Evolutionary conservation across 441 rosid species (phyloP).

Genomic region (Arabidopsis hybrid): DNA sequence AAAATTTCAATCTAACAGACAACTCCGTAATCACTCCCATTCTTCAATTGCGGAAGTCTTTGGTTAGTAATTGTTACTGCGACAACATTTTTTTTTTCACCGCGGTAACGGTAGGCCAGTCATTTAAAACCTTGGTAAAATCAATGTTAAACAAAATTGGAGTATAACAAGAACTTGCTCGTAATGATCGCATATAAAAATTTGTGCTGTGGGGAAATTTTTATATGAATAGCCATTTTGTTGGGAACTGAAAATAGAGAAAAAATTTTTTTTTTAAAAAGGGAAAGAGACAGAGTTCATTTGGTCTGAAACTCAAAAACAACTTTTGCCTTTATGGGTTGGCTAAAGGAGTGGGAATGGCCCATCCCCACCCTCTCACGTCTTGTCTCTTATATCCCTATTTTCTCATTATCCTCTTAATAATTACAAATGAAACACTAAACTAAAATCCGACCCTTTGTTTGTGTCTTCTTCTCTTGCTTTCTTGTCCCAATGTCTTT

Average conservation of each 20-base stretch:
- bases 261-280: slow-evolving; percentile 7
- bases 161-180: not conserved
- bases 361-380: slow-evolving; percentile 52
- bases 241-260: slow-evolving; percentile 32
- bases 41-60: slow-evolving; percentile 1
- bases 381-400: slow-evolving; percentile 43
- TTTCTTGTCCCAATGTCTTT: slow-evolving; percentile 14
- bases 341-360: slow-evolving; percentile 51
- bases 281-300: slow-evolving; percentile 39
- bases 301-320: slow-evolving; percentile 50
- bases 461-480: slow-evolving; percentile 24
- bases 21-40: slow-evolving; percentile 17
- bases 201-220: not conserved
- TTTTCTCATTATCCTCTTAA: slow-evolving; percentile 32
- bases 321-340: slow-evolving; percentile 50
- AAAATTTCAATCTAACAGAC: not conserved
- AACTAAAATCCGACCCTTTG: slow-evolving; percentile 17
- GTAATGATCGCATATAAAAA: slow-evolving; percentile 27
- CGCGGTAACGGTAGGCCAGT: not conserved
- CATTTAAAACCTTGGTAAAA: not conserved
- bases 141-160: not conserved
- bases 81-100: not conserved
- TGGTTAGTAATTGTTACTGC: slow-evolving; percentile 17
- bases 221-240: slow-evolving; percentile 10
- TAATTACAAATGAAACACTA: slow-evolving; percentile 40